These are phyloP conservation scores for Trichosporon asahii DNA, from an alignment of 1,284 basidiomycete genomes.

Conservation along the genomic window DNA sequence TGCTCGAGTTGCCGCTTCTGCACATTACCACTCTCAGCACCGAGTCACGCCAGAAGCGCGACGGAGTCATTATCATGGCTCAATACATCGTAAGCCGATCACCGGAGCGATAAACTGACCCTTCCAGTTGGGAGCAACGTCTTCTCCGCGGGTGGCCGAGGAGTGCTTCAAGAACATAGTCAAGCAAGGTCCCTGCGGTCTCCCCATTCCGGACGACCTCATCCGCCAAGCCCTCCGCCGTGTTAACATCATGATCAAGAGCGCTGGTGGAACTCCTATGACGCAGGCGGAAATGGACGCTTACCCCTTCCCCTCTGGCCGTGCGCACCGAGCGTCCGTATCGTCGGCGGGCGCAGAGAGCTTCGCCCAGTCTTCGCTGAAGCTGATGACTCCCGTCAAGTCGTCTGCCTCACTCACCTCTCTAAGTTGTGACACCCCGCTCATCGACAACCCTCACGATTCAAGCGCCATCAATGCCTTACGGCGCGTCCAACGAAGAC, in stretches of 20 bases:
- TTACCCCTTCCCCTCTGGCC: conserved; percentile 26
- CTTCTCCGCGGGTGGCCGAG: conserved; percentile 25
- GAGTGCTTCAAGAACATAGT: conserved; percentile 36
- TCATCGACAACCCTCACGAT: not conserved
- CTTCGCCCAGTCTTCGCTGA: conserved; percentile 13
- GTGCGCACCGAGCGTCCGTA: conserved; percentile 17
- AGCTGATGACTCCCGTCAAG: conserved; percentile 27
- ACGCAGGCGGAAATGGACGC: conserved; percentile 5
- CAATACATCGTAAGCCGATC: conserved; percentile 39
- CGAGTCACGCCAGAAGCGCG: conserved; percentile 15
- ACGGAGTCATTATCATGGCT: conserved; percentile 29
- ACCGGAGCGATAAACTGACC: not conserved
- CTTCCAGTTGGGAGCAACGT: conserved; percentile 37
- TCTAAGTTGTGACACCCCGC: conserved; percentile 11
- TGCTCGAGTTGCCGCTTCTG: conserved; percentile 28
- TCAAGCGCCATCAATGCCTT: conserved; percentile 5
- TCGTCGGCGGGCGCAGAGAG: conserved; percentile 22
- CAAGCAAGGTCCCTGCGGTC: conserved; percentile 27
- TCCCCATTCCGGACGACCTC: conserved; percentile 37
- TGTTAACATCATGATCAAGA: conserved; percentile 33
- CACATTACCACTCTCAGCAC: conserved; percentile 9
- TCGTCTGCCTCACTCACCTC: conserved; percentile 28
- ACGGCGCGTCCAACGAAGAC: conserved; percentile 16
- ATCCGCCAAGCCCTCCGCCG: conserved; percentile 39
- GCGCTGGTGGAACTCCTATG: conserved; percentile 15